Evolutionary conservation across 257 asterid genomes (phyloP).

Genomic region (Forsythia suspensa): DNA sequence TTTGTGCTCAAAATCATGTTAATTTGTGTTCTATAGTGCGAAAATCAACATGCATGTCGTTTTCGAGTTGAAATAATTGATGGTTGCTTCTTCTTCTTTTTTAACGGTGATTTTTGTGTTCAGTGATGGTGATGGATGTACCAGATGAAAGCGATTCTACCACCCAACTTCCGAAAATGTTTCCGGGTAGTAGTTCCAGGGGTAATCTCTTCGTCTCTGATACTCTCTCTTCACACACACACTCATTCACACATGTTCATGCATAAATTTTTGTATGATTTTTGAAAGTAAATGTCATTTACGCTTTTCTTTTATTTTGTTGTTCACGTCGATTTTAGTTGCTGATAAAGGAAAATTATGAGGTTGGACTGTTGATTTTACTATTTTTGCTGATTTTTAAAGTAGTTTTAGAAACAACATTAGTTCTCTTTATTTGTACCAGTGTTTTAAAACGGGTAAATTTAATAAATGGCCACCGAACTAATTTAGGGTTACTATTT

Average conservation of each 20-base stretch:
- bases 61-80: slow-evolving; percentile 1
- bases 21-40: background rate
- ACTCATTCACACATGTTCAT: background rate
- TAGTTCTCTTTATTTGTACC: too few species aligned
- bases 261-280: background rate
- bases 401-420: too few species aligned
- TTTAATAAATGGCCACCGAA: too few species aligned
- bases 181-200: slow-evolving; percentile 12
- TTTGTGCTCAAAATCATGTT: background rate
- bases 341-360: too few species aligned
- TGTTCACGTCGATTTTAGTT: background rate
- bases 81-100: background rate
- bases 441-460: too few species aligned
- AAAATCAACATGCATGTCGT: slow-evolving; percentile 18
- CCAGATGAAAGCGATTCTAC: slow-evolving; percentile 12
- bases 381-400: too few species aligned
- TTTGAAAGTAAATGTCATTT: background rate
- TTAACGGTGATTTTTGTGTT: slow-evolving; percentile 8
- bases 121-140: slow-evolving; percentile 17
- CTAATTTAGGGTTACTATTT: too few species aligned
- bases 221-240: background rate
- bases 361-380: too few species aligned
- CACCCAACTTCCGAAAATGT: slow-evolving; percentile 19
- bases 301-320: background rate
- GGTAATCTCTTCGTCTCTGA: slow-evolving; percentile 20